phyloP scores from a whole-genome alignment of 1,284 basidiomycete genomes.

The Coriolopsis trogii region DNA sequence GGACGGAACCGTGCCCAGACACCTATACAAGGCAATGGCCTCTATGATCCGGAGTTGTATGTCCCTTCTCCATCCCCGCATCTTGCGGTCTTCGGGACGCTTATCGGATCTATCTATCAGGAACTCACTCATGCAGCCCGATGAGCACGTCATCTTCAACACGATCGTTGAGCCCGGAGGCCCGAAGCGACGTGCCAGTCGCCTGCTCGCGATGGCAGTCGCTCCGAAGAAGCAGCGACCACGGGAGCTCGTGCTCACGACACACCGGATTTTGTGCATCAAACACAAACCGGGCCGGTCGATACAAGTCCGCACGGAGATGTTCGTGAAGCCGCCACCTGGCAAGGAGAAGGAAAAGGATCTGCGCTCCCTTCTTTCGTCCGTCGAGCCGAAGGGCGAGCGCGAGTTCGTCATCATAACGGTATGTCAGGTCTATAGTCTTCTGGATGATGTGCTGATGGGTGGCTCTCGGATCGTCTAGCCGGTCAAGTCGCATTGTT shows the following conservation, averaged over 20 bases:
- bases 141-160: slow-evolving; percentile 53
- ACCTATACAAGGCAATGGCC: slow-evolving; percentile 56
- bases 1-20: slow-evolving; percentile 58
- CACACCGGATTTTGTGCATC: slow-evolving; percentile 55
- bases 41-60: slow-evolving; percentile 50
- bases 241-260: slow-evolving; percentile 63
- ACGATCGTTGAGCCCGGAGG: slow-evolving; percentile 57
- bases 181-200: slow-evolving; percentile 61
- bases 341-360: slow-evolving; percentile 35
- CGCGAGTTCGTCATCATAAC: slow-evolving; percentile 66
- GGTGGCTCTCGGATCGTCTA: slow-evolving; percentile 26
- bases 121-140: slow-evolving; percentile 43
- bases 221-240: slow-evolving; percentile 51
- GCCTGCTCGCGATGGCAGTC: slow-evolving; percentile 55
- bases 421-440: slow-evolving; percentile 40
- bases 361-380: slow-evolving; percentile 40
- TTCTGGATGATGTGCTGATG: slow-evolving; percentile 4
- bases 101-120: slow-evolving; percentile 31
- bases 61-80: no score
- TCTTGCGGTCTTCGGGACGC: background rate
- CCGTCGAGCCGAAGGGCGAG: slow-evolving; percentile 57
- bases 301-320: slow-evolving; percentile 52
- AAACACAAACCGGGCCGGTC: slow-evolving; percentile 48
- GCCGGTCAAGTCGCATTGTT: slow-evolving; percentile 58
- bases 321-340: slow-evolving; percentile 38